phyloP scores from a whole-genome alignment of 148 eudicot species.

The Nyssa sinensis region DNA sequence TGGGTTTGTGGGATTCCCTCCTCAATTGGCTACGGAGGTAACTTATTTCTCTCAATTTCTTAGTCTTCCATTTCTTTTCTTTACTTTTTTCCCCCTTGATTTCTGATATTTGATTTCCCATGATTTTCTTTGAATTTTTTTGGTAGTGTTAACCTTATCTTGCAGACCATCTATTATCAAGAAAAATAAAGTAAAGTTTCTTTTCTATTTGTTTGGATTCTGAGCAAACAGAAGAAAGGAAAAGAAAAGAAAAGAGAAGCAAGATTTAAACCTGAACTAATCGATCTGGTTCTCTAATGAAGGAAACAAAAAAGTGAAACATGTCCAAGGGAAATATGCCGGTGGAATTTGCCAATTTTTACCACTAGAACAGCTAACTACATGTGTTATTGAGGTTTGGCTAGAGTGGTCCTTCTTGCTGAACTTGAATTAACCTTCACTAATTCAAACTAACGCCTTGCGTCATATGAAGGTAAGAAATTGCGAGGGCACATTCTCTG shows the following conservation, averaged over 20 bases:
- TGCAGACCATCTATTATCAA: not conserved
- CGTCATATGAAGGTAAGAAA: too few species aligned
- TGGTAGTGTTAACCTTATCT: not conserved
- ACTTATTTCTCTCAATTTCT: not conserved
- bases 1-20: conserved; percentile 77
- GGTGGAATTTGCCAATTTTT: too few species aligned
- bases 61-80: not conserved
- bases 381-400: too few species aligned
- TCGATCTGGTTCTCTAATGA: too few species aligned
- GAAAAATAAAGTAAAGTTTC: not conserved
- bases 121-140: not conserved
- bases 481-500: too few species aligned
- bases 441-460: too few species aligned
- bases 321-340: too few species aligned
- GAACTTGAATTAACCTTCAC: too few species aligned
- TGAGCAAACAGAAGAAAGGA: not conserved
- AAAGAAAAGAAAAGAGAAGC: not conserved
- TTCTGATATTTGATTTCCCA: not conserved
- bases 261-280: too few species aligned
- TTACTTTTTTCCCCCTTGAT: not conserved
- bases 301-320: too few species aligned
- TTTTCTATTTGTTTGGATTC: not conserved
- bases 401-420: too few species aligned
- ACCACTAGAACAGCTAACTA: too few species aligned
- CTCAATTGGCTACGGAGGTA: conserved; percentile 90